These are phyloP conservation scores for Kodamaea nitidulidarum DNA, from an alignment of 805 yeast genomes.

Conservation along the genomic window DNA sequence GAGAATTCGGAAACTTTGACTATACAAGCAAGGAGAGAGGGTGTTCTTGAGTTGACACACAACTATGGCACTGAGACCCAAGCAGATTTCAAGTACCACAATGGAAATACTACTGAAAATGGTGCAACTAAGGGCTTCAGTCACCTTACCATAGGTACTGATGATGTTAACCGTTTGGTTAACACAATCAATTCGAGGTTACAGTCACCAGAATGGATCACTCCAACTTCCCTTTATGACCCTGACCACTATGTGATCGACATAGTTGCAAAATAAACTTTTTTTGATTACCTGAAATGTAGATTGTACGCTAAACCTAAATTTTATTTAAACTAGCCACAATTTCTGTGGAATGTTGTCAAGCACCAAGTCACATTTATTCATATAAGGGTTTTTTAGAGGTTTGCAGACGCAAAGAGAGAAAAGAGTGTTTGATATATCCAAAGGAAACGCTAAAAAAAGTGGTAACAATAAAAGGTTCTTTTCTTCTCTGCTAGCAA, in stretches of 20 bases:
- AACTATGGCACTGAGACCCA: slow-evolving; percentile 94
- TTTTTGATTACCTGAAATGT: too few species aligned
- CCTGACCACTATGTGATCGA: slow-evolving; percentile 7
- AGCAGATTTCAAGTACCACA: slow-evolving; percentile 69
- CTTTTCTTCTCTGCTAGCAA: too few species aligned
- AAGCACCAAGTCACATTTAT: too few species aligned
- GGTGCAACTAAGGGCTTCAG: slow-evolving; percentile 79
- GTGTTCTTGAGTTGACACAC: slow-evolving; percentile 84
- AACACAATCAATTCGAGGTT: slow-evolving; percentile 45
- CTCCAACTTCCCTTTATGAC: slow-evolving; percentile 47
- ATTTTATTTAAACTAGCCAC: too few species aligned
- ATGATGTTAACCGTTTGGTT: slow-evolving; percentile 53
- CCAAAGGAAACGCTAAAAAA: too few species aligned
- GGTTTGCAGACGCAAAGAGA: too few species aligned
- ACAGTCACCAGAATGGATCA: slow-evolving; percentile 43
- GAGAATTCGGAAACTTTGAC: slow-evolving; percentile 36
- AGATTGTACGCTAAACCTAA: too few species aligned
- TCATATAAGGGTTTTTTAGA: too few species aligned
- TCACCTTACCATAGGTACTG: slow-evolving; percentile 71
- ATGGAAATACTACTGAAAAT: slow-evolving; percentile 57
- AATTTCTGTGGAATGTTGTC: too few species aligned
- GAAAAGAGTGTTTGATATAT: too few species aligned
- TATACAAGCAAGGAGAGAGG: slow-evolving; percentile 48
- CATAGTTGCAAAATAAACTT: slow-evolving; percentile 1
- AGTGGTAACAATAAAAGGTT: too few species aligned